phyloP scores from a whole-genome alignment of 78 protist genomes.

The Dictyostelium intermedium region DNA sequence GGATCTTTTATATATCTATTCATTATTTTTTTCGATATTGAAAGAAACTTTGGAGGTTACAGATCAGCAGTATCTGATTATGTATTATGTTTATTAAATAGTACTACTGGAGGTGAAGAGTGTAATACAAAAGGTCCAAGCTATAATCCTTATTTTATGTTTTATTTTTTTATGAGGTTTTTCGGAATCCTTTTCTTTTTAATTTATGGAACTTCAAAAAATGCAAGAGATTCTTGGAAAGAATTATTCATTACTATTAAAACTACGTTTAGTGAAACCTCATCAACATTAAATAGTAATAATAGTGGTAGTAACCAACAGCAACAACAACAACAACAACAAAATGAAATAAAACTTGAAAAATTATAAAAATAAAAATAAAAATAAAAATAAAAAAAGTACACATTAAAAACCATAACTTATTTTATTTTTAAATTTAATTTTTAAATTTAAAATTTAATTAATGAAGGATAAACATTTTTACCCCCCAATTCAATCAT shows the following conservation, averaged over 20 bases:
- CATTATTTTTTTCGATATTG: not conserved
- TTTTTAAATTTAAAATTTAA: not conserved
- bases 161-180: slow-evolving; percentile 11
- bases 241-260: not conserved
- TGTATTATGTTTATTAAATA: slow-evolving; percentile 5
- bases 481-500: slow-evolving; percentile 59
- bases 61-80: not conserved
- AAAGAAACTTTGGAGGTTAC: not conserved
- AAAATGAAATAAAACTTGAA: not conserved
- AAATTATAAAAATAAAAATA: not conserved
- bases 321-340: not conserved
- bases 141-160: not conserved
- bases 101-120: not conserved
- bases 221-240: not conserved
- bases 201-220: not conserved
- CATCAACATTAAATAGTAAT: not conserved
- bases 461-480: slow-evolving; percentile 36
- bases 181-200: slow-evolving; percentile 4
- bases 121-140: not conserved
- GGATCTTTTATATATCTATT: not conserved
- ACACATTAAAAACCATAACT: not conserved
- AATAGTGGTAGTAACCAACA: not conserved
- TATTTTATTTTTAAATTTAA: too few species aligned
- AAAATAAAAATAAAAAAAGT: not conserved
- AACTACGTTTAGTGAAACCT: not conserved